Percentiles rank a stretch among this genome's conserved stretches.
These are phyloP conservation scores for Didymella keratinophila DNA, from an alignment of 2,329 filamentous ascomycete genomes.

Conservation along the genomic window DNA sequence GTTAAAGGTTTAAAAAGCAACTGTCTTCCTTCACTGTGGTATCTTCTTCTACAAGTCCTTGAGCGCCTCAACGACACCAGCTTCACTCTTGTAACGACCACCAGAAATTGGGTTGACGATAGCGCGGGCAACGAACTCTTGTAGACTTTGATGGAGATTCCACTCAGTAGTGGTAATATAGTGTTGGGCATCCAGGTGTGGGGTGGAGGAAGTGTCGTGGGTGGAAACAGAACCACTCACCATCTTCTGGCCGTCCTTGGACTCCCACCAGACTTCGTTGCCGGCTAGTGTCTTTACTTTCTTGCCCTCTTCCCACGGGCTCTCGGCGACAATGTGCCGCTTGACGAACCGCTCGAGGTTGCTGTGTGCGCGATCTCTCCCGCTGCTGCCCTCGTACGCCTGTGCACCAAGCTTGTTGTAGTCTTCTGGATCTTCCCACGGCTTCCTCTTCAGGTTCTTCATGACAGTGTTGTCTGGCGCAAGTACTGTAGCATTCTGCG, in stretches of 20 bases:
- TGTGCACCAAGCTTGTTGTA: conserved; percentile 71
- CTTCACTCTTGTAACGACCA: too few relatives aligned
- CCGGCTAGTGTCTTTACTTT: conserved; percentile 74
- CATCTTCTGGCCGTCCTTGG: conserved; percentile 69
- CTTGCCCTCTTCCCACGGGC: conserved; percentile 75
- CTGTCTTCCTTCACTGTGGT: too few relatives aligned
- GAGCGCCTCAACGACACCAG: too few relatives aligned
- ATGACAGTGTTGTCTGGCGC: conserved; percentile 87
- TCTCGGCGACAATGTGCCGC: conserved; percentile 78
- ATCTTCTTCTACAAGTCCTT: too few relatives aligned
- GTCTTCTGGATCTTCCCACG: conserved; percentile 81
- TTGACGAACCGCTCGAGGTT: conserved; percentile 86
- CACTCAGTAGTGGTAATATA: neutral
- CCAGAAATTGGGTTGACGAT: too few relatives aligned
- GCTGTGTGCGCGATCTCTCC: conserved; percentile 75
- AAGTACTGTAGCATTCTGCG: conserved; percentile 80
- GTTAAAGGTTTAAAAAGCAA: too few relatives aligned
- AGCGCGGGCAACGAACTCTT: too few relatives aligned
- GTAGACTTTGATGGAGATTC: conserved; percentile 17
- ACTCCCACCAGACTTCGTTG: conserved; percentile 83
- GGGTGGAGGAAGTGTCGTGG: neutral
- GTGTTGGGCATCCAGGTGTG: too few relatives aligned
- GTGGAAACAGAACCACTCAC: conserved; percentile 56
- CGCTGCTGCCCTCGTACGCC: conserved; percentile 78
- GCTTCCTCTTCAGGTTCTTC: conserved; percentile 79